Base-by-base conservation (phyloP, 768 basidiomycete species). In the Asterophora parasitica region DNA sequence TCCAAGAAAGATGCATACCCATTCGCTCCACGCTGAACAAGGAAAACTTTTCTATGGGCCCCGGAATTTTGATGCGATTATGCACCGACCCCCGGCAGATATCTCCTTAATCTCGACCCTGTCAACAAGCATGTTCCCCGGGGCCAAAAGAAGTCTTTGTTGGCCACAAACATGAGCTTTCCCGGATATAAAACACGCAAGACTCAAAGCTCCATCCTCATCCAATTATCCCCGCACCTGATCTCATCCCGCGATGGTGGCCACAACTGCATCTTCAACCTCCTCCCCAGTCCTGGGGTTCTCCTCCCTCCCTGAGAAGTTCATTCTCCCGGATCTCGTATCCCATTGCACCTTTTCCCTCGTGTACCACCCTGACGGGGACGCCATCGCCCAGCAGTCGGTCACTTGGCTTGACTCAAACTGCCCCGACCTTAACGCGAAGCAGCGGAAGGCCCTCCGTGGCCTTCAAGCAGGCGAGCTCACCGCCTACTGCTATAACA, bases 401-500 rank as follows among this genome's bases (percentile, higher is more conserved):
- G 73, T 76, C 12, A 55, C 65, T 23, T 80, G 78, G 78, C 67
- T 78, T 15, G 73, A 75, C 58, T 58, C 55, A n/a, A 65, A 62
- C 40, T 78, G 76, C 57, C 71, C 73, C 27, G 68, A 70, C 44
- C 64, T 78, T 49, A 72, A 65, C 44, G 48, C 65, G 20, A 76
- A 75, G 50, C 69, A 70, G 44, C 68, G 73, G 34, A 58, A 61
- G 16, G 75, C 74, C 30, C 73, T 85, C 44, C 70, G 72, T 55
- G 80, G 78, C 23, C 70, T 85, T 46, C 78, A 83, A 51, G 80
- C 81, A 10, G 82, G 83, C 36, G 79, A 82, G 52, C 76, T 88
- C 53, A 78, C 82, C 28, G 82, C 81, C 2, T 75, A 70, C 58
- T 83, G 80, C 61, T 87, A 85, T 61, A 73, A 78, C 48, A 74